Conservation (phyloP, 1,284 basidiomycete genomes). For the Chiua sp. region DNA sequence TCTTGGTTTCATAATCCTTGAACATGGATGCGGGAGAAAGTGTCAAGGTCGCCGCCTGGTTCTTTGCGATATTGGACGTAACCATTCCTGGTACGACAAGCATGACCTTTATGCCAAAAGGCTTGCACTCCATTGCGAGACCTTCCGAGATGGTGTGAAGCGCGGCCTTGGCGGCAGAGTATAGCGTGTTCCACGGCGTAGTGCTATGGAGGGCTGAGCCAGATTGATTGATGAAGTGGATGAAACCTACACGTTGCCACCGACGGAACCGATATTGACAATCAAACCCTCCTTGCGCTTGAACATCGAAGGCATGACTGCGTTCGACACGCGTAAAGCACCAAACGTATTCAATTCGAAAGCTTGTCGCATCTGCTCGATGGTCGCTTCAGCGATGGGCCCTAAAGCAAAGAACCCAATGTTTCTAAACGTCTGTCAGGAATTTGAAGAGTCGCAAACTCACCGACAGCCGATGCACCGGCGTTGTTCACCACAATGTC, state of each 20-base stretch:
- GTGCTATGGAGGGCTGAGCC: constrained; percentile 45
- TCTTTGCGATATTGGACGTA: constrained; percentile 62
- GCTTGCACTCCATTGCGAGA: constrained; percentile 43
- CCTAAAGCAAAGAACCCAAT: constrained; percentile 43
- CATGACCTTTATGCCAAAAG: constrained; percentile 66
- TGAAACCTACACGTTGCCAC: constrained; percentile 58
- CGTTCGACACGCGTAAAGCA: constrained; percentile 62
- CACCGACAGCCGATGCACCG: constrained; percentile 50
- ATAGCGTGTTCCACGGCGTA: constrained; percentile 73
- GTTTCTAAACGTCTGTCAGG: neutral
- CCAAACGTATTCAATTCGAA: constrained; percentile 73
- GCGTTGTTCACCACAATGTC: constrained; percentile 77
- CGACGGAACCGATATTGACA: constrained; percentile 76
- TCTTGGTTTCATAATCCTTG: constrained; percentile 53
- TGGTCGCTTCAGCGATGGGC: constrained; percentile 62
- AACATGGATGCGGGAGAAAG: constrained; percentile 58
- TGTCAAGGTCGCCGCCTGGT: constrained; percentile 46
- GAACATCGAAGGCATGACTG: constrained; percentile 77
- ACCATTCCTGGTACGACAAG: constrained; percentile 65
- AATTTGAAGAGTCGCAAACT: neutral
- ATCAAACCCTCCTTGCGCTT: constrained; percentile 62
- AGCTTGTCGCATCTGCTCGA: constrained; percentile 53
- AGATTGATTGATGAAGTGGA: neutral
- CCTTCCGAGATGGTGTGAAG: too few relatives aligned
- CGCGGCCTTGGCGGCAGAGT: constrained; percentile 50